phyloP scores from a whole-genome alignment of 139 green algal genomes.

The Closterium sp. region DNA sequence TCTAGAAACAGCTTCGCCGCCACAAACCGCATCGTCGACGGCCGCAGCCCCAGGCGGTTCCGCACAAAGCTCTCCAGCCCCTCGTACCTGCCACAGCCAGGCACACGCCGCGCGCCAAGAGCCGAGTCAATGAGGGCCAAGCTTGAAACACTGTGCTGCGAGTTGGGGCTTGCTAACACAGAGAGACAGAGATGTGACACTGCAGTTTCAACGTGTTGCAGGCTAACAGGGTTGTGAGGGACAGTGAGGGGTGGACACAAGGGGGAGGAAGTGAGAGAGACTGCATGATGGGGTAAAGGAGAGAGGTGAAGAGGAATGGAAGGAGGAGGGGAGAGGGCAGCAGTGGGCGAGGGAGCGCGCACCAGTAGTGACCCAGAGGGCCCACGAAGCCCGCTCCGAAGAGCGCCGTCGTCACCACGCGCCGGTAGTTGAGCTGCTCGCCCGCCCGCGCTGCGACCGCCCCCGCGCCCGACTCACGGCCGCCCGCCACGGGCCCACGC shows the following conservation, averaged over 20 bases:
- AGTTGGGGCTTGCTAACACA: not conserved
- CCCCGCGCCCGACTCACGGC: not conserved
- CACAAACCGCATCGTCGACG: constrained; percentile 39
- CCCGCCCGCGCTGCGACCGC: not conserved
- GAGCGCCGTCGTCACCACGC: constrained; percentile 26
- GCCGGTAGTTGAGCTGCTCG: not conserved
- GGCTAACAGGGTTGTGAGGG: not conserved
- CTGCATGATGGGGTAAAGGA: too few species aligned
- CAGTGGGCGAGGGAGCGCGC: not conserved
- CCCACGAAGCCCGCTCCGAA: constrained; percentile 40
- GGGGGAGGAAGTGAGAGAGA: too few species aligned
- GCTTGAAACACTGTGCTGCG: not conserved
- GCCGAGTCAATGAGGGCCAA: not conserved
- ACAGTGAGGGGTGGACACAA: not conserved
- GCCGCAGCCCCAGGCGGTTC: constrained; percentile 9
- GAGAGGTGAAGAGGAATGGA: too few species aligned
- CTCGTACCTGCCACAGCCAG: constrained; percentile 25
- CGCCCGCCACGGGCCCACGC: not conserved
- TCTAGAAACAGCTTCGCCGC: constrained; percentile 50
- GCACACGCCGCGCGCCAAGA: not conserved
- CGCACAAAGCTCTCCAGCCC: constrained; percentile 33
- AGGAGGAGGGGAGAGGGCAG: too few species aligned
- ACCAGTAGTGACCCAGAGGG: constrained; percentile 41
- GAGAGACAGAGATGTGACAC: not conserved
- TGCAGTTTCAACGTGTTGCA: not conserved